Base-by-base conservation (phyloP, 352 stramenopile genomes). In the Globisporangium canariense region DNA sequence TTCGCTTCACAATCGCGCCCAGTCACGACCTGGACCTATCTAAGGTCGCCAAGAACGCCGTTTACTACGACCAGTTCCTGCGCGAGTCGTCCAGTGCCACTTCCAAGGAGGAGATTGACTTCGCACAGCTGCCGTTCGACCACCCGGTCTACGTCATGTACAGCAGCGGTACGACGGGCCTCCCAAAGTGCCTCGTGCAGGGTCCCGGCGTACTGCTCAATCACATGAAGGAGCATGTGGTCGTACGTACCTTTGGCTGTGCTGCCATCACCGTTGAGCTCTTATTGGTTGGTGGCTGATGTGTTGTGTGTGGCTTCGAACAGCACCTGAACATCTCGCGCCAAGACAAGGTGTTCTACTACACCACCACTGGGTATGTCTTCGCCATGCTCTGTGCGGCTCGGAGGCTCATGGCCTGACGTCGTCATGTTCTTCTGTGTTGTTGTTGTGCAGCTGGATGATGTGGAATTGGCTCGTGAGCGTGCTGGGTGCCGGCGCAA, bases 401-500 rank as follows among this genome's bases (percentile, higher is more conserved):
- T 34, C 10, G 18, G 16, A 34, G 9, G 7, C 14, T 40, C 43
- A 10, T 46, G 6, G 3, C 14, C 22, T 49, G n/a, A 47, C 11
- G 20, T 43, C 32, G 6, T 47, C 32, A 34, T 46, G 11, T 50
- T 13, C 2, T 55, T 28, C 25, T 20, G 28, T 38, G 45, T 49
- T 20, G 25, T 34, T 52, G n/a, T 11, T 58, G 6, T 53, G 6
- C 36, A 74, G 70, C 4, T 91, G 83, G 86, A 95, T 95, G 87
- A 95, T 95, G 87, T 95, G 87, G 87, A 94, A 94, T 62, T 96
- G 86, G 86, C 70, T 92, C 57, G 79, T 90, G 36, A 90, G 81
- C 47, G 79, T 67, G 5, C 78, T 96, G 11, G 78, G 82, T 18
- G 71, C 86, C 61, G 83, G 84, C 32, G 81, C 84, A 32, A 89